phyloP scores from a whole-genome alignment of 768 basidiomycete genomes.

The Porphyrellus cyaneotinctus region DNA sequence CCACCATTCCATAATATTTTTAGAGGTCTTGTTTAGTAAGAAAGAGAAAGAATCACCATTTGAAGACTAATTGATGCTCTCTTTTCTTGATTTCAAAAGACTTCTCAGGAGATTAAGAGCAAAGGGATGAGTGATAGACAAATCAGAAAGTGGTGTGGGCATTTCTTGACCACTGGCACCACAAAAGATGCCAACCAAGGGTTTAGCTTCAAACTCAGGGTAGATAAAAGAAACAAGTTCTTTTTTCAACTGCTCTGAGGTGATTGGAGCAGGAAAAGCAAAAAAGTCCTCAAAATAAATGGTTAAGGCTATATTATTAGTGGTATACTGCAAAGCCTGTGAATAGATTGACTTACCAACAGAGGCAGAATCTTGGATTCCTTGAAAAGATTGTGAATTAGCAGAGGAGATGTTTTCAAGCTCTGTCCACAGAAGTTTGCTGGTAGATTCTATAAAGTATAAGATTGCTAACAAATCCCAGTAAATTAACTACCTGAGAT shows the following conservation, averaged over 20 bases:
- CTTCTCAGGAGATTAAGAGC: background rate
- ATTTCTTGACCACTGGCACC: background rate
- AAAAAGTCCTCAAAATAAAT: too few relatives aligned
- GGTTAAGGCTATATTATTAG: too few relatives aligned
- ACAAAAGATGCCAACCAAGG: background rate
- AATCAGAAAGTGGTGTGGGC: background rate
- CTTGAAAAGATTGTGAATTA: too few relatives aligned
- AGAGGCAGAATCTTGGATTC: too few relatives aligned
- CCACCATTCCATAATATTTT: background rate
- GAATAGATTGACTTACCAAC: too few relatives aligned
- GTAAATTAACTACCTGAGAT: too few relatives aligned
- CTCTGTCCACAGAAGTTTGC: too few relatives aligned
- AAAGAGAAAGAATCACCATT: background rate
- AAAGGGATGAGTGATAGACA: background rate
- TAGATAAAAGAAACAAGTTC: background rate
- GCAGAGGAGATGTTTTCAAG: too few relatives aligned
- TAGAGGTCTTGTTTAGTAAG: background rate
- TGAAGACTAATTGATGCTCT: background rate
- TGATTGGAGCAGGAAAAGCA: too few relatives aligned
- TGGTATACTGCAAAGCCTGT: too few relatives aligned
- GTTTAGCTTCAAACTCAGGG: background rate
- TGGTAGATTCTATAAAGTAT: too few relatives aligned
- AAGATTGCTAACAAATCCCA: too few relatives aligned
- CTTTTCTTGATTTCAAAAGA: background rate
- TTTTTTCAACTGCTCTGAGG: background rate